Evolutionary conservation across 1,284 basidiomycete species (phyloP).

Genomic region (Cutaneotrichosporon dermatis): DNA sequence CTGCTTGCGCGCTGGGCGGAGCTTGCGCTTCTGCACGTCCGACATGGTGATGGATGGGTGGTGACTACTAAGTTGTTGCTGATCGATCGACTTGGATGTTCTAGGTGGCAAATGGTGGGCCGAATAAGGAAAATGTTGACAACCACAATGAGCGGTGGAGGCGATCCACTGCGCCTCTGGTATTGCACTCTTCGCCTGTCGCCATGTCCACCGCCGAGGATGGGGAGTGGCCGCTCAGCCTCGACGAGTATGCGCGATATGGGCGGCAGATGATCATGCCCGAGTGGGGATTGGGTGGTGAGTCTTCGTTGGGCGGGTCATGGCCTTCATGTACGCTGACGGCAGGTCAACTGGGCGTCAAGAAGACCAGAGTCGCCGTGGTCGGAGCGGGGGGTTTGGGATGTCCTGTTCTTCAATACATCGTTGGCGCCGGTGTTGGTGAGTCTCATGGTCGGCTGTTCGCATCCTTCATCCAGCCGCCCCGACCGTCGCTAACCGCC

Average conservation of each 20-base stretch:
- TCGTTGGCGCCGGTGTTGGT: constrained; percentile 89
- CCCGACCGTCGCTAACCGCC: background rate
- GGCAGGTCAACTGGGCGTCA: constrained; percentile 77
- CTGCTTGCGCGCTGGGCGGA: constrained; percentile 73
- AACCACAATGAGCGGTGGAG: constrained; percentile 6
- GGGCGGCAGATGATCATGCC: constrained; percentile 96
- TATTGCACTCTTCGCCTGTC: background rate
- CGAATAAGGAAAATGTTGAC: background rate
- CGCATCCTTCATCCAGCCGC: background rate
- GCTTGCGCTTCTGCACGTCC: constrained; percentile 34
- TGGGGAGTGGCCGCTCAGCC: constrained; percentile 6
- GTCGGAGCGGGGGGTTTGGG: constrained; percentile 95
- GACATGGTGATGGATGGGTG: constrained; percentile 10
- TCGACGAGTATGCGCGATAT: constrained; percentile 79
- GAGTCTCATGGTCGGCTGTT: constrained; percentile 24
- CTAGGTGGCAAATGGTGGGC: background rate
- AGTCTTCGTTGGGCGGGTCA: too few species aligned
- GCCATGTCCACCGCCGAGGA: background rate
- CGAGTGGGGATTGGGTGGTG: constrained; percentile 78
- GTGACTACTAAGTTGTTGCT: background rate
- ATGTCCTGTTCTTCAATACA: constrained; percentile 90
- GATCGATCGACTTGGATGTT: background rate
- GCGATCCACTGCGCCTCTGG: background rate
- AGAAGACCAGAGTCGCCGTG: constrained; percentile 70
- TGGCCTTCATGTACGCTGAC: too few species aligned